phyloP scores from a whole-genome alignment of 2,329 filamentous ascomycete species.

The Alternaria alternata region DNA sequence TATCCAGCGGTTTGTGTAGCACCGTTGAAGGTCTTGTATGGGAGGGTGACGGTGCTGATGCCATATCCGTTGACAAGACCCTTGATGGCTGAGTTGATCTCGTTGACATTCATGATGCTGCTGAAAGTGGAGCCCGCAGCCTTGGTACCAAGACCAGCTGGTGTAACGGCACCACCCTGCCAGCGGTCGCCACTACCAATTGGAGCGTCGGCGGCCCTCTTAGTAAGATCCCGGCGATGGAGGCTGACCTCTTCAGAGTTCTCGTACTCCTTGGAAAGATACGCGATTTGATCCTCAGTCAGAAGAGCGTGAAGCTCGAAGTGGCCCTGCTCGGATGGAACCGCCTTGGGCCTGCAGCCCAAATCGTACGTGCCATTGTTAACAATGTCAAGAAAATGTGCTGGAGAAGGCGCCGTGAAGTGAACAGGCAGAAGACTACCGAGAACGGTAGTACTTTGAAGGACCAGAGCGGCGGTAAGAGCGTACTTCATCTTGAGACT shows the following conservation, averaged over 20 bases:
- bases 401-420: conserved; percentile 41
- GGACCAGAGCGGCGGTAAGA: conserved; percentile 37
- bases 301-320: conserved; percentile 45
- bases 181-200: conserved; percentile 53
- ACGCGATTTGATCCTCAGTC: conserved; percentile 44
- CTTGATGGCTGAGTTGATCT: conserved; percentile 57
- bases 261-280: conserved; percentile 40
- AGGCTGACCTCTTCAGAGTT: conserved; percentile 32
- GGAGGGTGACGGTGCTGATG: conserved; percentile 54
- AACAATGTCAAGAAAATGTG: conserved; percentile 44
- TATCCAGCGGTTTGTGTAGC: conserved; percentile 53
- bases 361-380: conserved; percentile 48
- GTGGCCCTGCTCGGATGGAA: conserved; percentile 39
- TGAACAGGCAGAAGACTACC: conserved; percentile 41
- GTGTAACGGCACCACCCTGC: conserved; percentile 52
- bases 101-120: conserved; percentile 57
- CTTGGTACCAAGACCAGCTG: conserved; percentile 54
- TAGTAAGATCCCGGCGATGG: conserved; percentile 32
- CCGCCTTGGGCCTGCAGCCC: conserved; percentile 44
- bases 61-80: conserved; percentile 55
- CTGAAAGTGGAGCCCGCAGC: conserved; percentile 48
- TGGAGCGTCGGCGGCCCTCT: conserved; percentile 42
- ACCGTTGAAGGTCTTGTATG: conserved; percentile 56
- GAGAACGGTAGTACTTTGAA: conserved; percentile 40
- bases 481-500: conserved; percentile 43